Evolutionary conservation across 371 early-diverging fungal genomes (phyloP), one percentile per base, ranked within the genome.

Genomic region (Ordospora colligata): DNA sequence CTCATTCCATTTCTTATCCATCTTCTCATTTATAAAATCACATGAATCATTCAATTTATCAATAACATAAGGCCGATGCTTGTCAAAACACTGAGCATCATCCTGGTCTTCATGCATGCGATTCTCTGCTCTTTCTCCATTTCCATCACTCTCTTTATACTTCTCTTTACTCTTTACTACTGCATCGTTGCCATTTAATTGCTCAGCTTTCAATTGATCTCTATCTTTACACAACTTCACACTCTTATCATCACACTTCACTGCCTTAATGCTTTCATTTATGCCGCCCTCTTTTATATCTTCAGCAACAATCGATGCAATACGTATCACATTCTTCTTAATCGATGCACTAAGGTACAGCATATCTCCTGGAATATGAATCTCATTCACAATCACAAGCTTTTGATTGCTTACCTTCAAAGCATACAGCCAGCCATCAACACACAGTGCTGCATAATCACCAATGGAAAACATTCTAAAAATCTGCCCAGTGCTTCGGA

Each of bases 231-330:
- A 32, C 32, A 32, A 32, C 32, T 32, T n/a, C n/a, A 5, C 32
- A 32, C 5, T 32, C 42, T 49, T 23, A 74, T 17, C 45, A 46
- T 73, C 37, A 73, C 19, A 68, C 69, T 74, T 74, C 54, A 45
- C 52, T 19, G 8, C 63, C 12, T 22, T 9, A 32, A 32, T 32
- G 32, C 32, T 32, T 32, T 32, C 32, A 32, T 32, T 32, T 5
- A 32, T 32, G 32, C 32, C 32, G 5, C 5, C 32, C 5, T 32
- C 32, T 32, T 32, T 32, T 32, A 32, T 32, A 32, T 32, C 32
- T 32, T 32, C 32, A 32, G 32, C 1, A 32, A 32, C 32, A 32
- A 32, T 32, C 1, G 32, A 32, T 5, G 32, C 32, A 32, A 69
- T 42, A 14, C 22, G 19, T 43, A 69, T 22, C 50, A 46, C 44